Conservation (phyloP, 2,329 filamentous ascomycete species). For the Ceratocystis lukuohia region DNA sequence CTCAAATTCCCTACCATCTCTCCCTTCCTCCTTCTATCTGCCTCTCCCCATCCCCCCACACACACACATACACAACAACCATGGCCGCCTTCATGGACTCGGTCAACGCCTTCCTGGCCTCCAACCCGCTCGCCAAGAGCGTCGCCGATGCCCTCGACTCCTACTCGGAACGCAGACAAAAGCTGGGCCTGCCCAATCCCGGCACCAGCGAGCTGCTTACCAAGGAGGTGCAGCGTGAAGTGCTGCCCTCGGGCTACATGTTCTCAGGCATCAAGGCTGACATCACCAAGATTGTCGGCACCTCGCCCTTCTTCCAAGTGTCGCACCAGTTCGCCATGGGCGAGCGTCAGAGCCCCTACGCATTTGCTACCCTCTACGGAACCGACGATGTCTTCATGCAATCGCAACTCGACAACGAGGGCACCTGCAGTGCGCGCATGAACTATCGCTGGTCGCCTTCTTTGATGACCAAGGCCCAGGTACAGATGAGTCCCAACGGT, state of each 20-base stretch:
- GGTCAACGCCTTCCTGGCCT: constrained; percentile 50
- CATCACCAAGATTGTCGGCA: constrained; percentile 90
- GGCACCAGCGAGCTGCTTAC: constrained; percentile 82
- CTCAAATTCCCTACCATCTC: too few species aligned
- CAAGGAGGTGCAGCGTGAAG: constrained; percentile 89
- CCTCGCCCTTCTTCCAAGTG: constrained; percentile 87
- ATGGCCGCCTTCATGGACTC: constrained; percentile 42
- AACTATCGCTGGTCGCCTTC: constrained; percentile 80
- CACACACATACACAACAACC: constrained; percentile 21
- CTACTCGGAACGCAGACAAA: constrained; percentile 74
- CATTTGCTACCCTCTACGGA: constrained; percentile 86
- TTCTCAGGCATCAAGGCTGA: constrained; percentile 94
- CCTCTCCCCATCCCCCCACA: not conserved
- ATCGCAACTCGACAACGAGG: constrained; percentile 88
- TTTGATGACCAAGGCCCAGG: constrained; percentile 73
- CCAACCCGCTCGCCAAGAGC: constrained; percentile 58
- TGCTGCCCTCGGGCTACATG: constrained; percentile 91
- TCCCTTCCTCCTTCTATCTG: too few species aligned
- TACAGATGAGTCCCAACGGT: constrained; percentile 70
- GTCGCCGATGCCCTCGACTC: constrained; percentile 65
- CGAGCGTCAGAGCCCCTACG: constrained; percentile 84
- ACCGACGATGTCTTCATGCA: constrained; percentile 93
- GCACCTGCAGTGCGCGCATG: constrained; percentile 72
- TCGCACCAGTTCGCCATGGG: constrained; percentile 95
- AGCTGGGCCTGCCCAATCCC: constrained; percentile 80